These are phyloP conservation scores for Eucalyptus polybractea DNA, from an alignment of 345 rosid genomes.

Conservation along the genomic window DNA sequence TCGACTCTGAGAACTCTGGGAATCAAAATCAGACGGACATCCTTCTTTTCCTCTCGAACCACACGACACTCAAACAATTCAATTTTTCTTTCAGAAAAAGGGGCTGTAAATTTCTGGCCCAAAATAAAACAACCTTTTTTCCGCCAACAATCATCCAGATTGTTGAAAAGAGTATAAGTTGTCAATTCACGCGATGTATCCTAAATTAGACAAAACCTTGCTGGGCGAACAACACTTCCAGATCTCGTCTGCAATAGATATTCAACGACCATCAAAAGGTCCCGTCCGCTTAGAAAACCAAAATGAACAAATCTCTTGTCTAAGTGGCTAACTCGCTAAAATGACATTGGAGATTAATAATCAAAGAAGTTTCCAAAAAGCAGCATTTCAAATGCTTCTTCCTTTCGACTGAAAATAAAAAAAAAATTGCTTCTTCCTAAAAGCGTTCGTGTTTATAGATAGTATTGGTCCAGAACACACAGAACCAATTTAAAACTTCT, in stretches of 20 bases:
- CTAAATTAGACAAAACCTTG: not conserved
- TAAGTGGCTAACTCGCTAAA: not conserved
- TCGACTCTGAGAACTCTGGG: not conserved
- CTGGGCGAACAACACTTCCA: not conserved
- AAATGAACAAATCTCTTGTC: not conserved
- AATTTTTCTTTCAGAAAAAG: not conserved
- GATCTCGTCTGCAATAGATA: not conserved
- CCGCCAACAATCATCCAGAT: not conserved
- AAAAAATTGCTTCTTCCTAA: not conserved
- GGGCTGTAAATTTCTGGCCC: not conserved
- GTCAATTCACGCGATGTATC: not conserved
- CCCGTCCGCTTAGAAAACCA: not conserved
- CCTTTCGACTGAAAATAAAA: not conserved
- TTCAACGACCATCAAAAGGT: not conserved
- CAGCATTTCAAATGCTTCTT: not conserved
- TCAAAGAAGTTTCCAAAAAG: not conserved
- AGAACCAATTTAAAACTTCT: not conserved
- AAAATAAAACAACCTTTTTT: not conserved
- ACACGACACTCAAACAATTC: not conserved
- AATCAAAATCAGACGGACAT: not conserved
- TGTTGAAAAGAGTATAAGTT: not conserved
- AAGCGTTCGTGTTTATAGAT: not conserved
- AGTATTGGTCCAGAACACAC: not conserved
- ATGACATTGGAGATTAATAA: not conserved
- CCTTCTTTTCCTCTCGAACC: not conserved